Conservation (phyloP, 495 filamentous ascomycete genomes). For the Aspergillus egyptiacus region DNA sequence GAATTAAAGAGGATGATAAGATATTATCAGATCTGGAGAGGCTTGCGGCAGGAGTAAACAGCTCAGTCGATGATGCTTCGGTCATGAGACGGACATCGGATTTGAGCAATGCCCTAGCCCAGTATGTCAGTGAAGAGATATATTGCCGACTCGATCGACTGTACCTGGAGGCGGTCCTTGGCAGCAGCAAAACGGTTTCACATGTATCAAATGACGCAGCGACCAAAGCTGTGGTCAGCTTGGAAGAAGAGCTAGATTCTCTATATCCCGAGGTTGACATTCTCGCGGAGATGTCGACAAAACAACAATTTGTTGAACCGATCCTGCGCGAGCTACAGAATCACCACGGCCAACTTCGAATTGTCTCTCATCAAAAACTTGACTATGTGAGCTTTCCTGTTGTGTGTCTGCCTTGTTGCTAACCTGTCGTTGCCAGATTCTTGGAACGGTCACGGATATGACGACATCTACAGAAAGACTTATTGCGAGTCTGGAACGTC, state of each 20-base stretch:
- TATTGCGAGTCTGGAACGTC: conserved; percentile 25
- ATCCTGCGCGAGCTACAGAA: conserved; percentile 42
- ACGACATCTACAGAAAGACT: conserved; percentile 28
- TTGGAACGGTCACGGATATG: conserved; percentile 33
- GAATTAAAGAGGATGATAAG: conserved; percentile 38
- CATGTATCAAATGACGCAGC: not conserved
- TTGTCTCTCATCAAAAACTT: conserved; percentile 28
- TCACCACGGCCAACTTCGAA: conserved; percentile 28
- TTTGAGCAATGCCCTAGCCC: conserved; percentile 26
- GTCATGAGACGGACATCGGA: conserved; percentile 25
- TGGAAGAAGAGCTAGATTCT: conserved; percentile 56
- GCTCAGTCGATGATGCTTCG: conserved; percentile 25
- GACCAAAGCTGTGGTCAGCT: conserved; percentile 22
- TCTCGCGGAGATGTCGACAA: conserved; percentile 55
- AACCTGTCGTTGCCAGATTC: conserved; percentile 19
- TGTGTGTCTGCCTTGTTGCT: not conserved
- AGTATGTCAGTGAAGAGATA: conserved; percentile 35
- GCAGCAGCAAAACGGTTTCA: not conserved
- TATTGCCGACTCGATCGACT: conserved; percentile 40
- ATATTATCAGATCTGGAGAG: conserved; percentile 26
- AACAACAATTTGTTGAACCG: conserved; percentile 54
- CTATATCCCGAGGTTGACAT: conserved; percentile 58
- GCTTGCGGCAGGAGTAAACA: conserved; percentile 25
- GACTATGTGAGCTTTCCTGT: conserved; percentile 26
- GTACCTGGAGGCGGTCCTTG: conserved; percentile 32